A percentile compares a stretch with the other conserved stretches of the same genome.
Evolutionary conservation across 495 filamentous ascomycete species (phyloP).

Genomic region (Oidiodendron maius): DNA sequence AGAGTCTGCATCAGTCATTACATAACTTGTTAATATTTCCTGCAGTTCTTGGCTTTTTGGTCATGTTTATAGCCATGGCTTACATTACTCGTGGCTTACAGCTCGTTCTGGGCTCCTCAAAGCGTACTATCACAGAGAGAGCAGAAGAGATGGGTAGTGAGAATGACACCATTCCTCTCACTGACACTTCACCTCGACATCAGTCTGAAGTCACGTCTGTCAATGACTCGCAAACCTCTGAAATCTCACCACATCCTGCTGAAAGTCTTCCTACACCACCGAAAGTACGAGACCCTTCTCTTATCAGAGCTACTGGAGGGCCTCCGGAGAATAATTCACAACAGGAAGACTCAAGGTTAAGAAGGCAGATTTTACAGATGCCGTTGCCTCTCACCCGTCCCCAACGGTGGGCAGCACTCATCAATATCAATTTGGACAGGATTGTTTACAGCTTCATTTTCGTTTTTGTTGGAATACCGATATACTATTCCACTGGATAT

Average conservation of each 20-base stretch:
- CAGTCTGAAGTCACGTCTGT: constrained; percentile 25
- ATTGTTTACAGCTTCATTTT: constrained; percentile 35
- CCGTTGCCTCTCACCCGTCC: constrained; percentile 35
- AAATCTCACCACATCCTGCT: not conserved
- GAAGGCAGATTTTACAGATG: constrained; percentile 20
- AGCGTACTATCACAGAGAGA: constrained; percentile 38
- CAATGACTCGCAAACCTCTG: constrained; percentile 7
- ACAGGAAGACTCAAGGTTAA: not conserved
- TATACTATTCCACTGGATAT: constrained; percentile 43
- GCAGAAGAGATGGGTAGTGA: constrained; percentile 41
- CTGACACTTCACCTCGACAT: constrained; percentile 10
- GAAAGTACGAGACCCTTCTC: constrained; percentile 30
- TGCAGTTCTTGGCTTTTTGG: constrained; percentile 43
- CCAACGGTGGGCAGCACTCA: constrained; percentile 35
- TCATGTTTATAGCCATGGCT: constrained; percentile 38
- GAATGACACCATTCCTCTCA: constrained; percentile 34
- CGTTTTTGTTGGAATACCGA: constrained; percentile 39
- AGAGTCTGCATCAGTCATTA: not conserved
- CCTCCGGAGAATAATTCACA: constrained; percentile 24
- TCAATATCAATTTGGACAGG: constrained; percentile 35
- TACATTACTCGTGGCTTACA: constrained; percentile 45
- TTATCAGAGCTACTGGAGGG: constrained; percentile 32
- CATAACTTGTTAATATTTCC: not conserved
- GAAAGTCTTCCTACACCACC: not conserved
- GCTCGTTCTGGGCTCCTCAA: constrained; percentile 38